Evolutionary conservation across 2,329 filamentous ascomycete species (phyloP).

Genomic region (Colletotrichum sp.): DNA sequence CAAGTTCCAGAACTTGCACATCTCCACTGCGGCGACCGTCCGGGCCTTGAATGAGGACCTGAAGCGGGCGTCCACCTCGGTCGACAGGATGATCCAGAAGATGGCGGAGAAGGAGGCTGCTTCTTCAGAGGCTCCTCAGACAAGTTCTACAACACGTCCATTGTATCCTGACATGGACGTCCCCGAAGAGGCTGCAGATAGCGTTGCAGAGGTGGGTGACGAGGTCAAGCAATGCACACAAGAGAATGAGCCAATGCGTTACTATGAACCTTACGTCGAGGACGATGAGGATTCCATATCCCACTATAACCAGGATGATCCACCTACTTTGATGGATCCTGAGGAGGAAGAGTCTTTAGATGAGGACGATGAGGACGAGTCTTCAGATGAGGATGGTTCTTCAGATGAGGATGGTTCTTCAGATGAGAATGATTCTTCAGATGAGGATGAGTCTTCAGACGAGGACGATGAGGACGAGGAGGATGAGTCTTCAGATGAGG

Average conservation of each 20-base stretch:
- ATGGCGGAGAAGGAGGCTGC: not conserved
- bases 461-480: not conserved
- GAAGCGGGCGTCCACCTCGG: not conserved
- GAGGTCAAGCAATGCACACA: not conserved
- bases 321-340: not conserved
- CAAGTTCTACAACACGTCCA: not conserved
- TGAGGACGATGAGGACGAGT: not conserved
- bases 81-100: not conserved
- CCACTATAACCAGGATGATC: not conserved
- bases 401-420: not conserved
- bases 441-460: not conserved
- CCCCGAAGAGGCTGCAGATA: not conserved
- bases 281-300: not conserved
- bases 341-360: not conserved
- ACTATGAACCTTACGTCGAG: not conserved
- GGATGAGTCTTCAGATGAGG: not conserved
- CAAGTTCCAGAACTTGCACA: not conserved
- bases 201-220: not conserved
- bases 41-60: not conserved
- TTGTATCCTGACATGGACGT: not conserved
- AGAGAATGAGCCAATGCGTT: fast-evolving
- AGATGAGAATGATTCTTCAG: not conserved
- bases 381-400: not conserved
- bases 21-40: not conserved
- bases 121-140: not conserved